Conservation (phyloP, 352 stramenopile species). For the Pythium rishiriense region DNA sequence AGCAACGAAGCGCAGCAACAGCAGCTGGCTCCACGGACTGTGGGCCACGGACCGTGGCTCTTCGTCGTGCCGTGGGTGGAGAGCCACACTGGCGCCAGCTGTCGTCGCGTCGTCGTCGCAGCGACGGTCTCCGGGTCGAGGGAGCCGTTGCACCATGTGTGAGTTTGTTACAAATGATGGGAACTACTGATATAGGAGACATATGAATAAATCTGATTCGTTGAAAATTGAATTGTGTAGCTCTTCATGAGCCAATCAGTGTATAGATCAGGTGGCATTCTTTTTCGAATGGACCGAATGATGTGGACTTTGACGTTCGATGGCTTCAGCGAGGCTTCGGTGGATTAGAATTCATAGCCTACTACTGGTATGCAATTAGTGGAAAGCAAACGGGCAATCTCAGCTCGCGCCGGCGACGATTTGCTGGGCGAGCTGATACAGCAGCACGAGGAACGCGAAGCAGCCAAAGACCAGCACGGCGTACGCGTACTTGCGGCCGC, state of each 20-base stretch:
- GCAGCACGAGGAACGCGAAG: slow-evolving; percentile 56
- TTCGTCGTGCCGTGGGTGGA: neutral
- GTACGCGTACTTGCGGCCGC: slow-evolving; percentile 52
- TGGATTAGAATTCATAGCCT: too few relatives aligned
- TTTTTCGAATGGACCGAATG: slow-evolving; percentile 2
- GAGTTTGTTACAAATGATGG: neutral
- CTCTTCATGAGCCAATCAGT: neutral
- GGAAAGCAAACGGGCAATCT: neutral
- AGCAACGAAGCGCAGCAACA: neutral
- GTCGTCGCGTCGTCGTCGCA: slow-evolving; percentile 1
- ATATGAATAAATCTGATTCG: neutral
- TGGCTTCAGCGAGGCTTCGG: too few relatives aligned
- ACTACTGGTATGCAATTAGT: too few relatives aligned
- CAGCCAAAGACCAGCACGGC: slow-evolving; percentile 64
- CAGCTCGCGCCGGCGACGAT: slow-evolving; percentile 23
- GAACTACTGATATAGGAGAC: neutral
- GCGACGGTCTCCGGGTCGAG: too few relatives aligned
- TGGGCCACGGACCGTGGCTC: too few relatives aligned
- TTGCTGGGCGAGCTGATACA: slow-evolving; percentile 61
- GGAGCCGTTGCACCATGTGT: neutral
- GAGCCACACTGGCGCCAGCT: neutral
- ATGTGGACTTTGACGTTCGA: too few relatives aligned
- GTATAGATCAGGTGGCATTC: neutral
- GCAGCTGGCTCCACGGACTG: neutral
- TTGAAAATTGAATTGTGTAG: neutral